Percentiles rank a stretch among this genome's conserved stretches.
phyloP scores from a whole-genome alignment of 371 early-diverging fungal genomes.

The Lichtheimia ramosa region DNA sequence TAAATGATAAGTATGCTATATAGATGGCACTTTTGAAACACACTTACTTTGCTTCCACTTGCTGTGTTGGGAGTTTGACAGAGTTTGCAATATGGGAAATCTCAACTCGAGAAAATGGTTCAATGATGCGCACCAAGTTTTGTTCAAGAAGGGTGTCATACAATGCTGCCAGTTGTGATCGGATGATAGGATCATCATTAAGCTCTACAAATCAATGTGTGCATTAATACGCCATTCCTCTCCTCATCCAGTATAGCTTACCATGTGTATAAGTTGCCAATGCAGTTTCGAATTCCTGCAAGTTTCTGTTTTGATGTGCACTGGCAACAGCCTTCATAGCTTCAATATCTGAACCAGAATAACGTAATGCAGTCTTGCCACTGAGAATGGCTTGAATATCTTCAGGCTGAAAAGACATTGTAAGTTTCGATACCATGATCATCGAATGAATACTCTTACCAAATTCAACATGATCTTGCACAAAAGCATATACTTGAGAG shows the following conservation, averaged over 20 bases:
- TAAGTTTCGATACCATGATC: neutral
- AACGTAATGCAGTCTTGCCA: conserved; percentile 79
- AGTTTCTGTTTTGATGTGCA: conserved; percentile 92
- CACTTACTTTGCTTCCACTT: conserved; percentile 89
- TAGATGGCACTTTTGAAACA: neutral
- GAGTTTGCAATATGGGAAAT: conserved; percentile 93
- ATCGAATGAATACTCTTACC: conserved; percentile 42
- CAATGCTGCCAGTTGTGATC: conserved; percentile 84
- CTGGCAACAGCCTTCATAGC: conserved; percentile 94
- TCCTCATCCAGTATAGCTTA: conserved; percentile 22
- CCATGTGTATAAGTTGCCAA: conserved; percentile 82
- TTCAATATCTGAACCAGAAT: conserved; percentile 80
- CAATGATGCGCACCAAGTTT: conserved; percentile 96
- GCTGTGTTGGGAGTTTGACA: conserved; percentile 86
- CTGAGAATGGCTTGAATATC: conserved; percentile 85
- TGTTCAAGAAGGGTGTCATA: conserved; percentile 98
- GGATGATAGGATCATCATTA: conserved; percentile 89
- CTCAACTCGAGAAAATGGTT: conserved; percentile 97
- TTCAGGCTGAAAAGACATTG: conserved; percentile 59
- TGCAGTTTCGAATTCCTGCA: conserved; percentile 92
- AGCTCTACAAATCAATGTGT: conserved; percentile 57
- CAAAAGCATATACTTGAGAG: conserved; percentile 94
- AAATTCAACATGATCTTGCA: conserved; percentile 97
- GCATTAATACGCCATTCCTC: neutral
- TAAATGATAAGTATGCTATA: too few relatives aligned